Evolutionary conservation across 2,329 filamentous ascomycete genomes (phyloP).

Genomic region (Aureobasidium sp.): DNA sequence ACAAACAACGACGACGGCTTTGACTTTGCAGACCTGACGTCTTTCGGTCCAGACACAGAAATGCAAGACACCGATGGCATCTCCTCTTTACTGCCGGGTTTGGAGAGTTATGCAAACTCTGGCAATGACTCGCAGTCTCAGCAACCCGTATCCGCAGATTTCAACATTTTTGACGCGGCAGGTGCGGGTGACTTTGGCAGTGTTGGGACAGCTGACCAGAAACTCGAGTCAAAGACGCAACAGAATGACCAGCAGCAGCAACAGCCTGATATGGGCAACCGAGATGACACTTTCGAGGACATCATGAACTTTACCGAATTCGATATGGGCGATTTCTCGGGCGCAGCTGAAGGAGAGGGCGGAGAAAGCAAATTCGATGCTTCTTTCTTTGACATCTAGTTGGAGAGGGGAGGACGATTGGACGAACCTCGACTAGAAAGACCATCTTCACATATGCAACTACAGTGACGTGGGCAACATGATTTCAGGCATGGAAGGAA

Average conservation of each 20-base stretch:
- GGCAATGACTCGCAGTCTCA: neutral
- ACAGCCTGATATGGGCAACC: constrained; percentile 22
- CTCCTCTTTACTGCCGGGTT: constrained; percentile 33
- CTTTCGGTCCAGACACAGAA: constrained; percentile 23
- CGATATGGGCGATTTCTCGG: constrained; percentile 22
- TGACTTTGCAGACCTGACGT: constrained; percentile 17
- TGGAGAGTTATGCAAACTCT: constrained; percentile 37
- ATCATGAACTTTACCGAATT: constrained; percentile 31
- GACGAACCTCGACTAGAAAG: no score
- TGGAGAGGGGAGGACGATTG: no score
- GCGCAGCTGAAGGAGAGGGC: constrained; percentile 27
- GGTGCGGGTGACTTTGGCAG: constrained; percentile 8
- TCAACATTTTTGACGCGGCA: constrained; percentile 16
- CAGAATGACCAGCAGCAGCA: neutral
- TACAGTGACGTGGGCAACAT: no score
- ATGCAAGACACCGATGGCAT: constrained; percentile 28
- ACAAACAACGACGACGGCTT: constrained; percentile 8
- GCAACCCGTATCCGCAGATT: constrained; percentile 1
- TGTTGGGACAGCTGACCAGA: neutral
- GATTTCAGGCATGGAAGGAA: no score
- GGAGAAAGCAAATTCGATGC: constrained; percentile 18
- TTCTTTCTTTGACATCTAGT: constrained; percentile 30
- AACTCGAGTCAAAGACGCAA: neutral
- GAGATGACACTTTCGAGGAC: constrained; percentile 29
- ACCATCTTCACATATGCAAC: no score